These are phyloP conservation scores for Coemansia sp. DNA, from an alignment of 192 early-diverging fungal species.

Conservation along the genomic window DNA sequence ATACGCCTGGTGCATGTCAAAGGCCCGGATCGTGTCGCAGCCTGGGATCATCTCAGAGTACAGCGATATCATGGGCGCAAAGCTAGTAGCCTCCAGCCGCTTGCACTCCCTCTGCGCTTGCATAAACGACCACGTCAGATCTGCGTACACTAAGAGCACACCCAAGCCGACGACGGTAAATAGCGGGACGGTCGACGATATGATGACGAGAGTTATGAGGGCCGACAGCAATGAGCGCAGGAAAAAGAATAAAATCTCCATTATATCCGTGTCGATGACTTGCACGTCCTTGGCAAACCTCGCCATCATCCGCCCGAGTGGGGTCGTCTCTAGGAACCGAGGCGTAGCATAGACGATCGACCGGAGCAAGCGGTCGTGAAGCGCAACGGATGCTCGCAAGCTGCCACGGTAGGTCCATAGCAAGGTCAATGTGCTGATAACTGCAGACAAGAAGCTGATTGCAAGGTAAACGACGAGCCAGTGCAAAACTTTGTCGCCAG, in stretches of 20 bases:
- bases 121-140: constrained; percentile 71
- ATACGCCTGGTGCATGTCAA: constrained; percentile 71
- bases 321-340: constrained; percentile 84
- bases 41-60: constrained; percentile 79
- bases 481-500: not conserved
- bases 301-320: constrained; percentile 80
- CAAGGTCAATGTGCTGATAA: constrained; percentile 17
- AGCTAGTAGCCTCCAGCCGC: constrained; percentile 72
- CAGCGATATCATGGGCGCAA: constrained; percentile 73
- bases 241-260: constrained; percentile 60
- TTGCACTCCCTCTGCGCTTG: constrained; percentile 80
- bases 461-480: constrained; percentile 23
- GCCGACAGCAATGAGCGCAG: constrained; percentile 59
- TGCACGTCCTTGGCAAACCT: constrained; percentile 83
- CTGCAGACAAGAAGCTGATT: constrained; percentile 16
- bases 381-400: constrained; percentile 45
- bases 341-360: constrained; percentile 72
- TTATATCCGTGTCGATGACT: constrained; percentile 72
- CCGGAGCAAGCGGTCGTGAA: constrained; percentile 65
- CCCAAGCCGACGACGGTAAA: constrained; percentile 72
- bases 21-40: constrained; percentile 77
- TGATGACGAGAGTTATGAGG: constrained; percentile 61
- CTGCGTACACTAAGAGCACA: constrained; percentile 62
- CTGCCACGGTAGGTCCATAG: constrained; percentile 29
- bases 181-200: constrained; percentile 65